Evolutionary conservation across 148 eudicot species (phyloP), one percentile per base, ranked within the genome.

Genomic region (Diospyros lotus): DNA sequence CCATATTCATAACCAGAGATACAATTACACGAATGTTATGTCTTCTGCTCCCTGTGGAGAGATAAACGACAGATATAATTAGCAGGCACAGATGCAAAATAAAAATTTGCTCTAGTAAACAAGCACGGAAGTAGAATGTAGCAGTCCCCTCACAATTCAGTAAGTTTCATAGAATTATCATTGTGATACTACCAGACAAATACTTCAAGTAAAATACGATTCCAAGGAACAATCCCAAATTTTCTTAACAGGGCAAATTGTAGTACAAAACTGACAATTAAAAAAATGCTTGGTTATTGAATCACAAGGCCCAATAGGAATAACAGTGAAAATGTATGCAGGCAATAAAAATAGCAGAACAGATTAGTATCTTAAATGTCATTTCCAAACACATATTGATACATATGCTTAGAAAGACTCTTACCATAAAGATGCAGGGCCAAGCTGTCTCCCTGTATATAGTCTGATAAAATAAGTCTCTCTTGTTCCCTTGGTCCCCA

Each of bases 401-500:
- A 28, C 28, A 28, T 28, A 28, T 18, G 42, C 42, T 17, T 48
- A 4, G 10, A 28, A 56, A 58, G 54, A 11, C 66, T 44, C 96
- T 87, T 88, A 95, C 98, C 98, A 80, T 95, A 93, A 51, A 95
- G 90, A 83, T 95, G 98, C 69, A 89, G 84, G 60, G 94, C 90
- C 87, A 95, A 84, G 83, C 91, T 95, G 81, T 95, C 98, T 39
- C 97, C 98, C 55, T 66, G 83, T 59, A 95, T 77, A 79, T 87
- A 95, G 76, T 95, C 97, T 51, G 96, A 90, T 72, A 95, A 85
- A 70, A 92, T 71, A 80, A 95, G 99, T 82, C 97, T 86, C 81
- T 95, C 99, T 71, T 93, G 98, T 83, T 93, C 99, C 73, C 88
- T 86, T 40, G 99, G 98, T 39, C 99, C 99, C 94, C 97, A 93